Conservation (phyloP, 495 filamentous ascomycete genomes). For the Podospora appendiculata region DNA sequence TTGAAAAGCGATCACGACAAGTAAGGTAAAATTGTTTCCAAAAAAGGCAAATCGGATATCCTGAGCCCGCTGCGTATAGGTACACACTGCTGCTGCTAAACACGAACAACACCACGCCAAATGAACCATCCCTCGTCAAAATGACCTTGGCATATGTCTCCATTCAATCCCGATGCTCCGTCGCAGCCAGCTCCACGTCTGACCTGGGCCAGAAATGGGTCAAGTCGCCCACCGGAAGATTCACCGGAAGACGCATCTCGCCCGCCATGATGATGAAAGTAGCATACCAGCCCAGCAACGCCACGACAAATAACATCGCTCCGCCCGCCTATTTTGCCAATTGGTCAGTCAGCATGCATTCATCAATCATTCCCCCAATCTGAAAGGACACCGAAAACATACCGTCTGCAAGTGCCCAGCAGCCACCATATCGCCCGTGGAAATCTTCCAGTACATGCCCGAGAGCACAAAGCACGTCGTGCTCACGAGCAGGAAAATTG, state of each 20-base stretch:
- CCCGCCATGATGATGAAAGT: slow-evolving; percentile 46
- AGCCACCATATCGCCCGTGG: slow-evolving; percentile 32
- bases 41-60: too few relatives aligned
- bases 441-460: slow-evolving; percentile 44
- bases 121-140: too few relatives aligned
- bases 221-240: slow-evolving; percentile 46
- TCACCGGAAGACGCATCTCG: slow-evolving; percentile 48
- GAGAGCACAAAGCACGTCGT: slow-evolving; percentile 39
- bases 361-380: not conserved
- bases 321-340: slow-evolving; percentile 30
- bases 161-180: slow-evolving; percentile 14
- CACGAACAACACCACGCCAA: too few relatives aligned
- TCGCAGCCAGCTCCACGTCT: slow-evolving; percentile 33
- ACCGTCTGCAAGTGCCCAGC: slow-evolving; percentile 41
- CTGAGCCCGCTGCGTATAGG: too few relatives aligned
- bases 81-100: too few relatives aligned
- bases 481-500: slow-evolving; percentile 45
- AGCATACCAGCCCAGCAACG: slow-evolving; percentile 47
- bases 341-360: slow-evolving; percentile 3
- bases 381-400: slow-evolving; percentile 2
- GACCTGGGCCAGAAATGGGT: slow-evolving; percentile 45
- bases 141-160: too few relatives aligned
- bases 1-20: too few relatives aligned
- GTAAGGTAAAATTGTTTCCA: too few relatives aligned
- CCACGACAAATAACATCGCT: slow-evolving; percentile 42